Conservation (phyloP, 2,329 filamentous ascomycete species). For the Botrytis medusae region DNA sequence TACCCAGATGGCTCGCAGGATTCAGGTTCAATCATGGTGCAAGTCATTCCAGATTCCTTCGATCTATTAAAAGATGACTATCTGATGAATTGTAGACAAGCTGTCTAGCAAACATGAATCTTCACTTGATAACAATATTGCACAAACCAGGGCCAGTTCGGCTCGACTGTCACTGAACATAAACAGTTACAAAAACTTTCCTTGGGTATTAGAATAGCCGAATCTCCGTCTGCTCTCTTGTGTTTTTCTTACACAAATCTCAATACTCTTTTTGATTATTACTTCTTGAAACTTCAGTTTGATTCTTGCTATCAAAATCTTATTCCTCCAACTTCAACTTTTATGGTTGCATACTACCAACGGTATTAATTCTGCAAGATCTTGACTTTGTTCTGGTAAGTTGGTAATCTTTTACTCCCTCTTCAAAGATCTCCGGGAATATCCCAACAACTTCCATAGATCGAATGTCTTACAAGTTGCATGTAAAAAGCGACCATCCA, state of each 20-base stretch:
- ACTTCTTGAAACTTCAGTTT: neutral
- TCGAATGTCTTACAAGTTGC: too few relatives aligned
- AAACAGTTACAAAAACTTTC: neutral
- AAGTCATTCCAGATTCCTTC: neutral
- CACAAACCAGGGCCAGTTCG: neutral
- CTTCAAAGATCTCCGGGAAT: neutral
- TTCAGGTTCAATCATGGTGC: neutral
- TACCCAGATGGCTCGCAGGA: neutral
- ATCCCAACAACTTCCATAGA: rapidly evolving
- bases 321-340: neutral
- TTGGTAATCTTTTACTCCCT: neutral
- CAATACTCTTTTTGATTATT: neutral
- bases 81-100: neutral
- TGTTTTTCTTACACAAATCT: neutral
- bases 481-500: neutral
- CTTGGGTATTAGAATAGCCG: neutral
- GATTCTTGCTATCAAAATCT: too few relatives aligned
- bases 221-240: neutral
- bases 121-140: neutral
- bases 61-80: neutral
- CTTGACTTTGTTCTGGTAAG: neutral
- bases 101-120: neutral
- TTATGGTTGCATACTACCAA: neutral
- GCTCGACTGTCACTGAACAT: neutral
- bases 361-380: neutral